Conservation (phyloP, 345 rosid genomes). For the Aquilaria yunnanensis region DNA sequence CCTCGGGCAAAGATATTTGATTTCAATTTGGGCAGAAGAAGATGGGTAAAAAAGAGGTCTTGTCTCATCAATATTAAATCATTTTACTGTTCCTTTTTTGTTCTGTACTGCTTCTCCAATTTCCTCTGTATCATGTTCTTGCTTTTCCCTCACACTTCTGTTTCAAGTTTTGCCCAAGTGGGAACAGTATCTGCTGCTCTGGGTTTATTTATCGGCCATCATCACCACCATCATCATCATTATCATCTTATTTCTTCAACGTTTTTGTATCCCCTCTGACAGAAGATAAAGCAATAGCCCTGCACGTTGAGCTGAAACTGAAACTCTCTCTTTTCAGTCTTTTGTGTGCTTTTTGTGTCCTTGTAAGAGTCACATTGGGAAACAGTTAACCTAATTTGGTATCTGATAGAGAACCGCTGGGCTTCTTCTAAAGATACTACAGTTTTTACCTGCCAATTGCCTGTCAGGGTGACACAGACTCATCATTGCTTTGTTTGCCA, state of each 20-base stretch:
- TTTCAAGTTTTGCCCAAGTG: not conserved
- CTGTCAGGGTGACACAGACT: no score
- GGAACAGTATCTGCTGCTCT: not conserved
- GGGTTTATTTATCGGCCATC: not conserved
- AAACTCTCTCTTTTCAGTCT: not conserved
- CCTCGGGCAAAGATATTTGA: constrained; percentile 27
- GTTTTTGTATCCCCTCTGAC: not conserved
- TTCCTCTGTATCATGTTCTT: not conserved
- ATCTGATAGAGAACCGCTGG: not conserved
- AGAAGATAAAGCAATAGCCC: not conserved
- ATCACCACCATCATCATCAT: not conserved
- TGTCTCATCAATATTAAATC: constrained; percentile 42
- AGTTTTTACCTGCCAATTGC: no score
- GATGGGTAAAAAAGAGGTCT: constrained; percentile 29
- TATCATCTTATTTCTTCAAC: not conserved
- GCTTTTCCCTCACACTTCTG: not conserved
- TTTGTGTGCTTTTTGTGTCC: not conserved
- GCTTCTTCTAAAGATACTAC: not conserved
- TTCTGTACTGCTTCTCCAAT: constrained; percentile 8
- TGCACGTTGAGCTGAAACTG: not conserved
- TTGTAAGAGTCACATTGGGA: not conserved
- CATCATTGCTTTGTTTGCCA: no score
- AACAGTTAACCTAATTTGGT: constrained; percentile 3
- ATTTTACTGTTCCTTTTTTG: constrained; percentile 30
- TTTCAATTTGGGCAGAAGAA: constrained; percentile 1